Conservation (phyloP, 345 rosid species). For the Syzygium jambos region DNA sequence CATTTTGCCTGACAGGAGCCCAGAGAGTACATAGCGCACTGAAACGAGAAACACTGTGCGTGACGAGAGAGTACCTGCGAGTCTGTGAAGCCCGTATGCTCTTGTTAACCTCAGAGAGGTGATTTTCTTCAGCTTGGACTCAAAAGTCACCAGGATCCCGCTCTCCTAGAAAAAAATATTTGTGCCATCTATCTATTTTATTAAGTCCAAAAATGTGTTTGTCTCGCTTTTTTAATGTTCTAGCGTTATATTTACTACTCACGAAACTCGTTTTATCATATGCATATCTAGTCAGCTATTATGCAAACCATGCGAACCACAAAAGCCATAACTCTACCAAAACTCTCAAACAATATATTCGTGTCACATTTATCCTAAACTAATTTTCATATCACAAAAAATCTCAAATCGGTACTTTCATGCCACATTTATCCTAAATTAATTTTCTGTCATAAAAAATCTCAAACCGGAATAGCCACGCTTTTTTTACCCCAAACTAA, state of each 20-base stretch:
- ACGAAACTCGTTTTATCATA: background rate
- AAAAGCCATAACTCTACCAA: background rate
- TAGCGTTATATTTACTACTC: background rate
- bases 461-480: fast-evolving
- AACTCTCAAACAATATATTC: too few relatives aligned
- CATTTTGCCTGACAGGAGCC: background rate
- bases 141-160: too few relatives aligned
- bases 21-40: background rate
- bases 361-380: too few relatives aligned
- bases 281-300: too few relatives aligned
- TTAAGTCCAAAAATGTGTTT: background rate
- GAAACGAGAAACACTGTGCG: too few relatives aligned
- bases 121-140: too few relatives aligned
- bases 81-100: too few relatives aligned
- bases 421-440: background rate
- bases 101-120: too few relatives aligned
- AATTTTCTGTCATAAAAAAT: background rate
- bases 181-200: too few relatives aligned
- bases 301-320: background rate
- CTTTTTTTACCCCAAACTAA: background rate
- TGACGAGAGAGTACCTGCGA: too few relatives aligned
- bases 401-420: fast-evolving
- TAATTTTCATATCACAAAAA: too few relatives aligned
- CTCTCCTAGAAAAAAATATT: too few relatives aligned
- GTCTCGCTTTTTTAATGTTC: background rate